Evolutionary conservation across 371 early-diverging fungal species (phyloP).

Genomic region (Mucor irregularis): DNA sequence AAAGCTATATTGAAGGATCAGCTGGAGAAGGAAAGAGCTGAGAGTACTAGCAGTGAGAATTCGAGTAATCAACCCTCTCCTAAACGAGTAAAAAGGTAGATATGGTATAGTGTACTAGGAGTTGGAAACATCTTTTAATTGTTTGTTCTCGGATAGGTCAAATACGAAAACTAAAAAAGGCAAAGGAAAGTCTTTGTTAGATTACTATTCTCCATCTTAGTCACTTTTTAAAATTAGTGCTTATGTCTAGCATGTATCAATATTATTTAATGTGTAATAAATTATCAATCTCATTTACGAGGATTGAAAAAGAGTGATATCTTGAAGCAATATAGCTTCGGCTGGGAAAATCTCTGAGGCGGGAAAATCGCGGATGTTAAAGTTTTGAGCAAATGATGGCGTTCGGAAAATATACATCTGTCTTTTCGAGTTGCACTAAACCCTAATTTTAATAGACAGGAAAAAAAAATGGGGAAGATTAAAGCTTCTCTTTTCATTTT

Average conservation of each 20-base stretch:
- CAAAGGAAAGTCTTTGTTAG: slow-evolving; percentile 15
- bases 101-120: not conserved
- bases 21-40: not conserved
- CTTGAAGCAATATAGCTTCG: no score
- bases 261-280: no score
- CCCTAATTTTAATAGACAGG: not conserved
- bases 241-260: no score
- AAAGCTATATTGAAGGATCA: slow-evolving; percentile 22
- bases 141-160: not conserved
- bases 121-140: not conserved
- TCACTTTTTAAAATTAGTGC: no score
- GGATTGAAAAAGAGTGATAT: no score
- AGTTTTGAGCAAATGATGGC: not conserved
- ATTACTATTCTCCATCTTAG: slow-evolving; percentile 14
- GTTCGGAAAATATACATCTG: not conserved
- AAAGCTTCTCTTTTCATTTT: not conserved
- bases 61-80: not conserved
- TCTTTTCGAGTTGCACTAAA: no score
- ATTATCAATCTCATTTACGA: no score
- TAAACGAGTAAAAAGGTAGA: slow-evolving; percentile 14
- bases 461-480: not conserved
- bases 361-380: not conserved
- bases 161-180: no score
- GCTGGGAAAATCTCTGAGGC: no score
- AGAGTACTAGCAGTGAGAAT: not conserved